Evolutionary conservation across 441 rosid genomes (phyloP), one percentile per base, ranked within the genome.

Genomic region (Syzygium malaccense): DNA sequence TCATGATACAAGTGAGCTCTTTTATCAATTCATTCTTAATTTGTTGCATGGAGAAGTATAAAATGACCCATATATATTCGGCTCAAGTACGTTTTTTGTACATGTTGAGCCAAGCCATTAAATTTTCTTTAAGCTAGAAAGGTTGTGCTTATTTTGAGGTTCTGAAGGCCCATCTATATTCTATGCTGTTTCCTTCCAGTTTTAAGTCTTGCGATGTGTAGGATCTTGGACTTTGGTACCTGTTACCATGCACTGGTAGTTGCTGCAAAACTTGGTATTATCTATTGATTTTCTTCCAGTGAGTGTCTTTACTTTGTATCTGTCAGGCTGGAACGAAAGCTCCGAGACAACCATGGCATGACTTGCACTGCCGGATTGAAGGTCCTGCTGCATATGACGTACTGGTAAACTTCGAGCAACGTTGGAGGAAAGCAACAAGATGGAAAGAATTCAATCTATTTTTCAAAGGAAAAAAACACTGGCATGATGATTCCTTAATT

Each of bases 261-360:
- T 37, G 49, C 80, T 71, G 49, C 49, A 19, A 28, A 37, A 71
- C 64, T 86, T 86, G 33, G 53, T 80, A 5, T 32, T 48, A 55
- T 54, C 66, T 66, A 13, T 85, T 54, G n/a, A 64, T 83, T 87
- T 37, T 78, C 58, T 86, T 88, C 60, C 32, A n/a, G 78, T 79
- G 51, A 37, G 62, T 85, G 78, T 37, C 51, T 60, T 60, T 83
- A 57, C 68, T 23, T 32, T 56, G 30, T 75, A 68, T 89, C 57
- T 83, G 62, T 84, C 89, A 96, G 98, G 90, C 90, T 91, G 94
- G 91, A 89, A 89, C 89, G 66, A 96, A 94, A 93, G 98, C 97
- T 86, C 98, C 99, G 87, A 96, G 99, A 91, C 95, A 97, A 90
- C 99, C 99, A 56, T 97, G 99, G 99, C 99, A 96, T 90, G 99